Conservation (phyloP, 768 basidiomycete species). For the Asterophora lycoperdoides region DNA sequence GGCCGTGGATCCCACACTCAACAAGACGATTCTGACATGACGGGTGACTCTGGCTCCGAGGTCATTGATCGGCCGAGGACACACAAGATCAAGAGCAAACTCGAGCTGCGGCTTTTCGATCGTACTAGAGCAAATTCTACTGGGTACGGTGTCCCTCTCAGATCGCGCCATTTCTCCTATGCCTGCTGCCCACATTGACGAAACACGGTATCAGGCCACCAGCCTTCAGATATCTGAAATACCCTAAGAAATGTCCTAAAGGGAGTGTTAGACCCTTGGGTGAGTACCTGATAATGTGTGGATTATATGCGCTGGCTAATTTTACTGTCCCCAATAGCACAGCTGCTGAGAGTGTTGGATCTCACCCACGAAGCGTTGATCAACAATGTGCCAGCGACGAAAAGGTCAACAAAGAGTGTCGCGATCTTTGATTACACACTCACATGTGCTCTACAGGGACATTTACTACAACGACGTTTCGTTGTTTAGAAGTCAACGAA, state of each 20-base stretch:
- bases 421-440: constrained; percentile 6
- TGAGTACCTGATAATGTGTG: constrained; percentile 18
- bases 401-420: constrained; percentile 41
- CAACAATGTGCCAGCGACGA: constrained; percentile 53
- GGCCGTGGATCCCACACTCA: constrained; percentile 10
- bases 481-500: constrained; percentile 73
- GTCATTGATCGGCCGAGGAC: constrained; percentile 3
- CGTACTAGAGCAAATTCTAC: constrained; percentile 24
- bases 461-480: constrained; percentile 83
- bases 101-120: constrained; percentile 33
- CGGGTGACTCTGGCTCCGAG: constrained; percentile 13
- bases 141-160: constrained; percentile 23
- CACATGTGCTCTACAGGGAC: constrained; percentile 57
- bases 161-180: neutral
- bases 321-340: constrained; percentile 41
- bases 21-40: neutral
- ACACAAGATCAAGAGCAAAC: constrained; percentile 21
- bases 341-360: constrained; percentile 62
- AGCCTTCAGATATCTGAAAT: constrained; percentile 25
- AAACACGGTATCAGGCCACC: constrained; percentile 10
- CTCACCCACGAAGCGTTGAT: constrained; percentile 65
- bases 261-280: constrained; percentile 41
- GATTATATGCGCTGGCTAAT: constrained; percentile 3
- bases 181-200: neutral
- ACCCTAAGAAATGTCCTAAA: constrained; percentile 30